Percentiles rank a stretch among this genome's conserved stretches.
Conservation (phyloP, 2,329 filamentous ascomycete species). For the Mycosphaerelloides madeirae region DNA sequence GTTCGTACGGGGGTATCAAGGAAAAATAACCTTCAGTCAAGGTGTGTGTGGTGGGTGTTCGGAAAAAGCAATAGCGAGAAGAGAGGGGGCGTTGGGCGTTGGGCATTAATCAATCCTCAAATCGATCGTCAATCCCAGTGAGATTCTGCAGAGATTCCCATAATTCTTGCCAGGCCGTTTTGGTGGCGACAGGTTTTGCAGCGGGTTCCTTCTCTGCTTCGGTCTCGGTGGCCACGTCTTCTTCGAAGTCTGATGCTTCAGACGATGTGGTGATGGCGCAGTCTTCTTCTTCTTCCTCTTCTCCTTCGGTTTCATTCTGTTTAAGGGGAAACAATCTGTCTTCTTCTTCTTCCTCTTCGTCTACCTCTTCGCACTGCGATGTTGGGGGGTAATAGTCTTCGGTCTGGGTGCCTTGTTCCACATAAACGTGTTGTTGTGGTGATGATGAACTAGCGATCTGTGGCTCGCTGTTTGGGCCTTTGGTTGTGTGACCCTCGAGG, state of each 20-base stretch:
- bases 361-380: slow-evolving; percentile 8
- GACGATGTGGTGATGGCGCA: slow-evolving; percentile 26
- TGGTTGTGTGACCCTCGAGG: slow-evolving; percentile 5
- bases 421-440: not conserved
- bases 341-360: slow-evolving; percentile 5
- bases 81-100: too few relatives aligned
- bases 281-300: slow-evolving; percentile 18
- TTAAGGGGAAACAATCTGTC: not conserved
- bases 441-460: slow-evolving; percentile 7
- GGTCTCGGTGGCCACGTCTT: slow-evolving; percentile 8
- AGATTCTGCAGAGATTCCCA: slow-evolving; percentile 30
- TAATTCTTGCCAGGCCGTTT: slow-evolving; percentile 33
- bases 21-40: too few relatives aligned
- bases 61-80: too few relatives aligned
- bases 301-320: slow-evolving; percentile 7
- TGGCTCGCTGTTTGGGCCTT: slow-evolving; percentile 8
- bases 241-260: slow-evolving; percentile 13
- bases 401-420: slow-evolving; percentile 6
- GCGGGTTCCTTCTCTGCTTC: slow-evolving; percentile 17
- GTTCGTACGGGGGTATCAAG: too few relatives aligned
- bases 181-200: slow-evolving; percentile 10
- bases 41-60: too few relatives aligned
- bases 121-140: slow-evolving; percentile 29
- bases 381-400: not conserved
- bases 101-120: slow-evolving; percentile 15